Percentiles rank a stretch among this genome's conserved stretches.
phyloP scores from a whole-genome alignment of 352 stramenopile genomes.

The Phytophthora sansomeana region DNA sequence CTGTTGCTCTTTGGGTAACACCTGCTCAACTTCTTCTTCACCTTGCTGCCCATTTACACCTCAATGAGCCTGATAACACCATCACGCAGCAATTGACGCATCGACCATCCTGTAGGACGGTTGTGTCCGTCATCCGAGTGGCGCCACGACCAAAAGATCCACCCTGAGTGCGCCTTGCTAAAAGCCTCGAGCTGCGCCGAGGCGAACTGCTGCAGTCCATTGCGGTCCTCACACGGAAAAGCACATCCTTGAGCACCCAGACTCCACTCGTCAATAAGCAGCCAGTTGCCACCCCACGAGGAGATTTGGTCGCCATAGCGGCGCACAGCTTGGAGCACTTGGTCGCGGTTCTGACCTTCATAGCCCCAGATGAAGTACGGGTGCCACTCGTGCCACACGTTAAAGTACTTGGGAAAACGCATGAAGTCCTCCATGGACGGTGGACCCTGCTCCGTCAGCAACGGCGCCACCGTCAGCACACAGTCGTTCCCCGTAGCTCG shows the following conservation, averaged over 20 bases:
- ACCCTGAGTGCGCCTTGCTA: slow-evolving; percentile 70
- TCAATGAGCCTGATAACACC: slow-evolving; percentile 54
- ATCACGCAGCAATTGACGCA: slow-evolving; percentile 82
- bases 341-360: slow-evolving; percentile 58
- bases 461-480: slow-evolving; percentile 66
- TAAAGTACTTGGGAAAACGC: slow-evolving; percentile 59
- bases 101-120: slow-evolving; percentile 70
- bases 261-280: slow-evolving; percentile 89
- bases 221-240: slow-evolving; percentile 60
- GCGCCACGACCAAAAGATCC: slow-evolving; percentile 89
- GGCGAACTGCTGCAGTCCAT: slow-evolving; percentile 58
- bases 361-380: slow-evolving; percentile 90
- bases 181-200: slow-evolving; percentile 68
- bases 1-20: background rate
- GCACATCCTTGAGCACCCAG: slow-evolving; percentile 63
- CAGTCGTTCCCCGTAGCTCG: slow-evolving; percentile 75
- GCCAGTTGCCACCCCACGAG: slow-evolving; percentile 71
- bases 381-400: slow-evolving; percentile 90
- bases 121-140: slow-evolving; percentile 75
- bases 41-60: slow-evolving; percentile 16
- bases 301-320: slow-evolving; percentile 64
- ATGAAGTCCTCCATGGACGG: slow-evolving; percentile 73
- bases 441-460: slow-evolving; percentile 65
- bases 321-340: slow-evolving; percentile 68
- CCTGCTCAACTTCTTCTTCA: background rate